Conservation (phyloP, 2,329 filamentous ascomycete genomes). For the Trichoderma polysporum region DNA sequence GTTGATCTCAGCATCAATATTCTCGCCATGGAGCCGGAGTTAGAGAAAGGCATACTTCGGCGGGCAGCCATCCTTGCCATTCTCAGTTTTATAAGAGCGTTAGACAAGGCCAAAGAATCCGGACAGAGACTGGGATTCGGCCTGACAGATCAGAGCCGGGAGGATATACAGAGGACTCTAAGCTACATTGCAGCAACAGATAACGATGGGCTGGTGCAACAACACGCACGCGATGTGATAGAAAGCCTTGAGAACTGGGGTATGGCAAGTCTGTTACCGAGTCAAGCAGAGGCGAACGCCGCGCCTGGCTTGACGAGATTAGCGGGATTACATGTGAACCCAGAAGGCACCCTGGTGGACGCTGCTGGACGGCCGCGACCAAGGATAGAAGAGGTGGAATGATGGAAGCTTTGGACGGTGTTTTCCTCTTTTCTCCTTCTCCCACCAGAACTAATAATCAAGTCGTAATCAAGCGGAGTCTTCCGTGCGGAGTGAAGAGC, state of each 20-base stretch:
- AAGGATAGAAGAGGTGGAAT: constrained; percentile 63
- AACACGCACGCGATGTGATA: constrained; percentile 65
- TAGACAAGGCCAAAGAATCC: constrained; percentile 53
- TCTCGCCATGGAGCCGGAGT: constrained; percentile 59
- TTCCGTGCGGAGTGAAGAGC: not conserved
- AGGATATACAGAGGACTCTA: constrained; percentile 62
- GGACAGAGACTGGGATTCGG: constrained; percentile 52
- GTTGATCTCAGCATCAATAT: constrained; percentile 64
- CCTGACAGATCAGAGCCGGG: constrained; percentile 53
- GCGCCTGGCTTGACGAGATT: constrained; percentile 33
- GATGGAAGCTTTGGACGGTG: not conserved
- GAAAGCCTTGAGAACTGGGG: constrained; percentile 66
- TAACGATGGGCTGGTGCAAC: constrained; percentile 64
- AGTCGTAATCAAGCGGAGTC: not conserved
- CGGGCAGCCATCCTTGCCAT: constrained; percentile 65
- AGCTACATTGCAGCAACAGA: constrained; percentile 65
- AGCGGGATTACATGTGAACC: constrained; percentile 41
- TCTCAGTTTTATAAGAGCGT: constrained; percentile 58
- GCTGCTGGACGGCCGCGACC: constrained; percentile 35
- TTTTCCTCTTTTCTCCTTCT: not conserved
- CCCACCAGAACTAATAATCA: not conserved
- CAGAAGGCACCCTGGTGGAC: constrained; percentile 28
- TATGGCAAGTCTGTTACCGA: constrained; percentile 50
- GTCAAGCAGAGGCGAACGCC: constrained; percentile 27
- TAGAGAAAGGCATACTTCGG: constrained; percentile 63